Conservation (phyloP, 1,284 basidiomycete genomes). For the Tremellales sp. region DNA sequence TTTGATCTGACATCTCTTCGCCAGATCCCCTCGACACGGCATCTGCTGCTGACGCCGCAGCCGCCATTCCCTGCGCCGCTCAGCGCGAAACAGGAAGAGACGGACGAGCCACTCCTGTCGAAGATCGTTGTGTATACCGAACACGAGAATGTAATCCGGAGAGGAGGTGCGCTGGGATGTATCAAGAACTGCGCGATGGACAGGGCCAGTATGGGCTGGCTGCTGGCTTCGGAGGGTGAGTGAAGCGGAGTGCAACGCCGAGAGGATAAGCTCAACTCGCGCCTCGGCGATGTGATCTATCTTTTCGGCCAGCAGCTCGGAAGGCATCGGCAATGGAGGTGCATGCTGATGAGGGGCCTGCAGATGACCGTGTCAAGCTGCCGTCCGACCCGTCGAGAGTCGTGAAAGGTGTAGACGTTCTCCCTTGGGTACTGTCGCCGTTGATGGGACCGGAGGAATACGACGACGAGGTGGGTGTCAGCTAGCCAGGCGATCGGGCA, state of each 20-base stretch:
- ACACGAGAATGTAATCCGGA: conserved; percentile 74
- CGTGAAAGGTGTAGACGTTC: conserved; percentile 74
- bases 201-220: conserved; percentile 41
- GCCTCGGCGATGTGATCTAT: too few species aligned
- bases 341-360: neutral
- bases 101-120: conserved; percentile 69
- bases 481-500: neutral
- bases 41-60: conserved; percentile 38
- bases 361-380: conserved; percentile 44
- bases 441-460: conserved; percentile 93
- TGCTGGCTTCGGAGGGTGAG: conserved; percentile 44
- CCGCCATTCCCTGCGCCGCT: conserved; percentile 44
- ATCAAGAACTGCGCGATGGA: conserved; percentile 61
- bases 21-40: conserved; percentile 41
- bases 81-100: conserved; percentile 22
- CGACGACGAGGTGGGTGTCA: conserved; percentile 68
- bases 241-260: too few species aligned
- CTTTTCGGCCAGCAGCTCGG: neutral
- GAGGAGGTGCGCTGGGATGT: conserved; percentile 77
- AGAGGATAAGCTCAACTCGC: too few species aligned
- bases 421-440: conserved; percentile 81
- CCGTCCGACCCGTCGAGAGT: conserved; percentile 42
- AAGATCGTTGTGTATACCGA: conserved; percentile 84
- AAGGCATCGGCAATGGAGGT: neutral
- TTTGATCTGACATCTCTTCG: conserved; percentile 2